A percentile compares a stretch with the other conserved stretches of the same genome.
These are phyloP conservation scores for Acidomyces sp. DNA, from an alignment of 495 filamentous ascomycete genomes.

Conservation along the genomic window DNA sequence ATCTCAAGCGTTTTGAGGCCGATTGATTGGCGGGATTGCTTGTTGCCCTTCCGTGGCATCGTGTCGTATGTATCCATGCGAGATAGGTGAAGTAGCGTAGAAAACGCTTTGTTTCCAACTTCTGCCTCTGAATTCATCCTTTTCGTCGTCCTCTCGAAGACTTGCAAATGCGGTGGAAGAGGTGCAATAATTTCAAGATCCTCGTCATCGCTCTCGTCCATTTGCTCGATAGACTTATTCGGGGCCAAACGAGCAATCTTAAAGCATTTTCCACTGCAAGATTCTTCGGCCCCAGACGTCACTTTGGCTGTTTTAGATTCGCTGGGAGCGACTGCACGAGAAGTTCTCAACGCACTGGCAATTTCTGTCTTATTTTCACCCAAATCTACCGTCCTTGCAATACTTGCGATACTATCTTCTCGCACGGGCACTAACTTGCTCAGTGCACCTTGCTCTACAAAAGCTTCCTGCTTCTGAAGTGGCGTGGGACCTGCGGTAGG, in stretches of 20 bases:
- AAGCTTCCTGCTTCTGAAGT: slow-evolving; percentile 14
- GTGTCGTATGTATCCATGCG: slow-evolving; percentile 35
- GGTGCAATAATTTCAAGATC: slow-evolving; percentile 17
- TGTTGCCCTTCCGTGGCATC: neutral
- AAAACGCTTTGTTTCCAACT: slow-evolving; percentile 34
- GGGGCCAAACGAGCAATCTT: slow-evolving; percentile 14
- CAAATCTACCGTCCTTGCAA: slow-evolving; percentile 1
- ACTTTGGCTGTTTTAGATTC: neutral
- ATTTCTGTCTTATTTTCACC: slow-evolving; percentile 13
- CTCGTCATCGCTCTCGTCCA: slow-evolving; percentile 10
- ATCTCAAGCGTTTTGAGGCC: slow-evolving; percentile 56
- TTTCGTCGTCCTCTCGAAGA: slow-evolving; percentile 47
- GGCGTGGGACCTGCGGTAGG: slow-evolving; percentile 15
- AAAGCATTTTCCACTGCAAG: slow-evolving; percentile 1
- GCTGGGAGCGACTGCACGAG: no score
- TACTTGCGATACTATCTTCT: slow-evolving; percentile 11
- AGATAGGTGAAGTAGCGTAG: slow-evolving; percentile 57
- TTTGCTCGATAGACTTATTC: neutral
- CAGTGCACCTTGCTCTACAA: slow-evolving; percentile 17
- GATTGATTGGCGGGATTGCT: slow-evolving; percentile 35
- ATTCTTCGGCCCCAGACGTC: neutral
- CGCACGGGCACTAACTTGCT: slow-evolving; percentile 16
- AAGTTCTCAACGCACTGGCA: slow-evolving; percentile 6
- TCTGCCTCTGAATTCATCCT: neutral
- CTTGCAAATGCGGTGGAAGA: slow-evolving; percentile 34